A percentile compares a stretch with the other conserved stretches of the same genome.
Evolutionary conservation across 2,329 filamentous ascomycete species (phyloP).

Genomic region (Plenodomus lindquistii): DNA sequence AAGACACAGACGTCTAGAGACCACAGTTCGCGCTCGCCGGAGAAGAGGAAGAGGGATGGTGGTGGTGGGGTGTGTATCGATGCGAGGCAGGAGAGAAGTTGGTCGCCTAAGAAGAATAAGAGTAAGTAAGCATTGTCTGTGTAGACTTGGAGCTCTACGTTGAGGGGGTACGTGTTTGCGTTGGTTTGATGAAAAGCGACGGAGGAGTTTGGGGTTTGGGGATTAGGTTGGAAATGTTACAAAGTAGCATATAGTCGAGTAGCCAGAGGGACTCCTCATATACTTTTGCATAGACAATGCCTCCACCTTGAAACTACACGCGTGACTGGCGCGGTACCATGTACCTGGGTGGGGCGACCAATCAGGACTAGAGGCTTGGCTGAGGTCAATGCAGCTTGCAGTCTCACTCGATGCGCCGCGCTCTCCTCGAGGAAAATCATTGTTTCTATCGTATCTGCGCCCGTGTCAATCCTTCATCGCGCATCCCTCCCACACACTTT

Average conservation of each 20-base stretch:
- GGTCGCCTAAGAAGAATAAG: slow-evolving; percentile 1
- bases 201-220: too few species aligned
- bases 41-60: neutral
- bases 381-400: slow-evolving; percentile 2
- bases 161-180: neutral
- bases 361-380: slow-evolving; percentile 2
- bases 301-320: too few species aligned
- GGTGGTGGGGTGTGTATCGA: neutral
- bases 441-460: slow-evolving; percentile 2
- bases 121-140: neutral
- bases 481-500: neutral
- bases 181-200: neutral
- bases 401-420: slow-evolving; percentile 1
- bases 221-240: too few species aligned
- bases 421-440: slow-evolving; percentile 1
- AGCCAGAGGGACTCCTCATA: too few species aligned
- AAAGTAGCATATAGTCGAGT: too few species aligned
- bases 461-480: slow-evolving; percentile 1
- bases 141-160: neutral
- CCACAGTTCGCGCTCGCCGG: neutral
- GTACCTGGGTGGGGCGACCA: slow-evolving; percentile 1
- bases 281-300: too few species aligned
- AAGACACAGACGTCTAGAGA: neutral
- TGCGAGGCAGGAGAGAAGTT: neutral
- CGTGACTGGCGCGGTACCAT: neutral